Percentiles rank a stretch among this genome's conserved stretches.
Evolutionary conservation across 345 rosid species (phyloP).

Genomic region (Populus deltoides): DNA sequence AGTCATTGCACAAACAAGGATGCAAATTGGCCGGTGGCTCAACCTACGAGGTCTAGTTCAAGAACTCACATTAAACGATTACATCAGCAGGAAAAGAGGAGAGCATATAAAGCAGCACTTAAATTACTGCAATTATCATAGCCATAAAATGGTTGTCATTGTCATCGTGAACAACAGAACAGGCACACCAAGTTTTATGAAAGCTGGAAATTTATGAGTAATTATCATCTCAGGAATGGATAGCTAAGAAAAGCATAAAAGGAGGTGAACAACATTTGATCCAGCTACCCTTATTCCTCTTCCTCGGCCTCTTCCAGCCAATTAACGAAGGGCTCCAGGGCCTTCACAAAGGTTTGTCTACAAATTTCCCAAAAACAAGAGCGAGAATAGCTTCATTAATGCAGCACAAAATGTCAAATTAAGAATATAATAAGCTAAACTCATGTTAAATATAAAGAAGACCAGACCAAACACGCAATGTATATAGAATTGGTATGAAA

Average conservation of each 20-base stretch:
- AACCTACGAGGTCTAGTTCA: neutral
- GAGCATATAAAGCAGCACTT: slow-evolving; percentile 2
- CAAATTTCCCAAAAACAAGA: neutral
- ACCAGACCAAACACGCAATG: neutral
- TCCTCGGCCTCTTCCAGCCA: slow-evolving; percentile 99
- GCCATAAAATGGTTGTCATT: slow-evolving; percentile 6
- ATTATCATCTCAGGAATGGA: neutral
- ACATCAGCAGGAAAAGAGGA: neutral
- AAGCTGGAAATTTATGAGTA: slow-evolving; percentile 12
- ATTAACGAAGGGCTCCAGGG: slow-evolving; percentile 84
- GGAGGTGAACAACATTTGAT: neutral
- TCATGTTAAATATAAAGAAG: neutral
- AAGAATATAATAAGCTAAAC: neutral
- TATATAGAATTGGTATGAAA: neutral
- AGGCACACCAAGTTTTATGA: slow-evolving; percentile 14
- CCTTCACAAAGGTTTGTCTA: slow-evolving; percentile 92
- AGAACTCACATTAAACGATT: neutral
- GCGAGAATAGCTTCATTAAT: neutral
- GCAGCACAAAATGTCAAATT: neutral
- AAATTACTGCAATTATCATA: slow-evolving; percentile 12
- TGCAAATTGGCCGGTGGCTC: neutral
- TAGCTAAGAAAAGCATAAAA: neutral
- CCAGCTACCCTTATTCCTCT: slow-evolving; percentile 52
- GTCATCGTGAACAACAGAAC: neutral
- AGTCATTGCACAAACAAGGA: neutral